Evolutionary conservation across 352 stramenopile species (phyloP).

Genomic region (Phytophthora sansomeana): DNA sequence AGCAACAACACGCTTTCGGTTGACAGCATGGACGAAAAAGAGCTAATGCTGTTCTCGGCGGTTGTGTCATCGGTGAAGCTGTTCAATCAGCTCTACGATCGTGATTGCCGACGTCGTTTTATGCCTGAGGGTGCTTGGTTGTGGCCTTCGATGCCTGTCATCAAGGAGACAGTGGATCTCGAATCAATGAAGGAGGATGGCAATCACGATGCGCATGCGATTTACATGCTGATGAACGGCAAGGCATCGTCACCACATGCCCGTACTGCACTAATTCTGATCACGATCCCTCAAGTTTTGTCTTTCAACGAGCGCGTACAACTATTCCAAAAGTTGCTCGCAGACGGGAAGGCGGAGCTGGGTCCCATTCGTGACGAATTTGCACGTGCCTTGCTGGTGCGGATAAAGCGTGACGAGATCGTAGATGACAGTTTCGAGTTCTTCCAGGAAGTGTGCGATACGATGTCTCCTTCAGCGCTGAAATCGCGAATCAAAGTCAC

Average conservation of each 20-base stretch:
- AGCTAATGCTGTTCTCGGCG: slow-evolving; percentile 49
- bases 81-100: slow-evolving; percentile 85
- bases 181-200: slow-evolving; percentile 70
- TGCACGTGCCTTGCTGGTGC: slow-evolving; percentile 56
- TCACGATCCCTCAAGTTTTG: slow-evolving; percentile 83
- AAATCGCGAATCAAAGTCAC: slow-evolving; percentile 93
- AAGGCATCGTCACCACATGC: slow-evolving; percentile 43
- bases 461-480: slow-evolving; percentile 69
- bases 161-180: slow-evolving; percentile 72
- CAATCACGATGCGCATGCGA: slow-evolving; percentile 47
- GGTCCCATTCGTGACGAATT: slow-evolving; percentile 69
- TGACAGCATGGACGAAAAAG: slow-evolving; percentile 30
- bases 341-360: slow-evolving; percentile 65
- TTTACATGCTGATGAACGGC: slow-evolving; percentile 56
- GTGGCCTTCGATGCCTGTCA: slow-evolving; percentile 74
- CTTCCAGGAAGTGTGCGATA: slow-evolving; percentile 68
- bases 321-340: slow-evolving; percentile 78
- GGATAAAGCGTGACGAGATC: slow-evolving; percentile 83
- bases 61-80: slow-evolving; percentile 76
- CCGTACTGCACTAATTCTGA: slow-evolving; percentile 63
- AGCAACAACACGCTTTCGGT: slow-evolving; percentile 27
- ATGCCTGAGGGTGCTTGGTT: slow-evolving; percentile 59
- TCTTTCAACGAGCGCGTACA: slow-evolving; percentile 79
- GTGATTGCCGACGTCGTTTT: slow-evolving; percentile 65
- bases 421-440: slow-evolving; percentile 92